Percentiles rank a stretch among this genome's conserved stretches.
Evolutionary conservation across 768 basidiomycete genomes (phyloP).

Genomic region (Russula ochroleuca): DNA sequence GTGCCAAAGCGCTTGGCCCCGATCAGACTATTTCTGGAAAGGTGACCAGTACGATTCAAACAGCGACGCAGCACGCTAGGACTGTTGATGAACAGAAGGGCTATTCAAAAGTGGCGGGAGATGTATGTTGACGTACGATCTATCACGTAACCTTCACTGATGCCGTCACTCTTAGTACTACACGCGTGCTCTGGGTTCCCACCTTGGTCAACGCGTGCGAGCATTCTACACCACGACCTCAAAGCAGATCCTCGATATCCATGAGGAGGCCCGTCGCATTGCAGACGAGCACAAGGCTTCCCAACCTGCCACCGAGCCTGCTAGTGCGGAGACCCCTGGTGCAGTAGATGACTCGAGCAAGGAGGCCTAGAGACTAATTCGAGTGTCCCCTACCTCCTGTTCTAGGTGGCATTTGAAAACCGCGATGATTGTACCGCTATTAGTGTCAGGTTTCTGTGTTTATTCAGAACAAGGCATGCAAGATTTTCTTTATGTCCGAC

Average conservation of each 20-base stretch:
- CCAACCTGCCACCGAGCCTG: background rate
- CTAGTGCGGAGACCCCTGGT: background rate
- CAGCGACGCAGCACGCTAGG: conserved; percentile 65
- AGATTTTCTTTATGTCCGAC: too few species aligned
- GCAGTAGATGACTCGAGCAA: background rate
- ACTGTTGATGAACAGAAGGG: conserved; percentile 82
- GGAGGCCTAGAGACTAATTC: background rate
- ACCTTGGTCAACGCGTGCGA: conserved; percentile 69
- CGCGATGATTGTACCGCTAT: background rate
- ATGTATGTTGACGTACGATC: conserved; percentile 41
- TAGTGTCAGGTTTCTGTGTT: background rate
- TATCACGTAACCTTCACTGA: background rate
- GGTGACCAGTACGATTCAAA: conserved; percentile 56
- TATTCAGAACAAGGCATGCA: too few species aligned
- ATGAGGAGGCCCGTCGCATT: conserved; percentile 88
- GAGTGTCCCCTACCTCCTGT: background rate
- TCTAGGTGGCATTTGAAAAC: background rate
- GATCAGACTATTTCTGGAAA: conserved; percentile 78
- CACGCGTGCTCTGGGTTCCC: conserved; percentile 64
- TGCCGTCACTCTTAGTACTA: conserved; percentile 58
- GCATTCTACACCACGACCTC: conserved; percentile 83
- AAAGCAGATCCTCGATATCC: conserved; percentile 88
- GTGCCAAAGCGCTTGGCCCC: conserved; percentile 66
- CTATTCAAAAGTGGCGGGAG: conserved; percentile 59
- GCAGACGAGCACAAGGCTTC: conserved; percentile 51